phyloP scores from a whole-genome alignment of 306 rosid species.

The Castanea sativa region DNA sequence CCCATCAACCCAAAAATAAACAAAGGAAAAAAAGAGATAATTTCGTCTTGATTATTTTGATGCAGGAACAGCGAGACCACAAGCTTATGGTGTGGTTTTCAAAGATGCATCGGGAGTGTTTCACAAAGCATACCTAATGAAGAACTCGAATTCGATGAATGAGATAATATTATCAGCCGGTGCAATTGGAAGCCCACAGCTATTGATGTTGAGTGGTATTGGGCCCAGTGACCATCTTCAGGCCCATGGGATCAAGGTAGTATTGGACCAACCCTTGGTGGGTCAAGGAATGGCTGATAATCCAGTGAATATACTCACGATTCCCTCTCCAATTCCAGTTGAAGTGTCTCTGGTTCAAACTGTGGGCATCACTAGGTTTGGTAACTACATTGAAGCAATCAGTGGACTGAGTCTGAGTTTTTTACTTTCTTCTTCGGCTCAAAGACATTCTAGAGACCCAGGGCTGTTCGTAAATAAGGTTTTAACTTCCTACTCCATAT shows the following conservation, averaged over 20 bases:
- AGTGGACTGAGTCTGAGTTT: constrained; percentile 41
- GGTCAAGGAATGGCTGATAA: constrained; percentile 82
- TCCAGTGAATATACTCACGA: constrained; percentile 53
- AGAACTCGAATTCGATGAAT: constrained; percentile 18
- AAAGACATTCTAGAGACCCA: constrained; percentile 25
- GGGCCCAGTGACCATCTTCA: constrained; percentile 65
- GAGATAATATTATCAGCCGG: constrained; percentile 69
- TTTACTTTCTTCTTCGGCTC: constrained; percentile 37
- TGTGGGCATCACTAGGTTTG: constrained; percentile 62
- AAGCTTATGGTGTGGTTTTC: constrained; percentile 69
- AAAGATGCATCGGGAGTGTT: constrained; percentile 44
- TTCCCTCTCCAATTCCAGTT: constrained; percentile 73
- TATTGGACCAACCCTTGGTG: constrained; percentile 59
- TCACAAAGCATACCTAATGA: constrained; percentile 47
- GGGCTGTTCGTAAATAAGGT: constrained; percentile 51
- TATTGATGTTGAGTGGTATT: constrained; percentile 68
- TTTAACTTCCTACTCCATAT: background rate
- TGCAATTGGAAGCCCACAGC: constrained; percentile 75
- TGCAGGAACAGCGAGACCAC: constrained; percentile 43
- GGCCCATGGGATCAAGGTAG: constrained; percentile 48
- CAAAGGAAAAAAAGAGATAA: background rate
- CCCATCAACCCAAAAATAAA: background rate
- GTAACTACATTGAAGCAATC: constrained; percentile 54
- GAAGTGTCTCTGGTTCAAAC: constrained; percentile 63
- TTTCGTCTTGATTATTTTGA: background rate